Percentiles rank a stretch among this genome's conserved stretches.
Conservation (phyloP, 192 early-diverging fungal genomes). For the Lobosporangium transversale region DNA sequence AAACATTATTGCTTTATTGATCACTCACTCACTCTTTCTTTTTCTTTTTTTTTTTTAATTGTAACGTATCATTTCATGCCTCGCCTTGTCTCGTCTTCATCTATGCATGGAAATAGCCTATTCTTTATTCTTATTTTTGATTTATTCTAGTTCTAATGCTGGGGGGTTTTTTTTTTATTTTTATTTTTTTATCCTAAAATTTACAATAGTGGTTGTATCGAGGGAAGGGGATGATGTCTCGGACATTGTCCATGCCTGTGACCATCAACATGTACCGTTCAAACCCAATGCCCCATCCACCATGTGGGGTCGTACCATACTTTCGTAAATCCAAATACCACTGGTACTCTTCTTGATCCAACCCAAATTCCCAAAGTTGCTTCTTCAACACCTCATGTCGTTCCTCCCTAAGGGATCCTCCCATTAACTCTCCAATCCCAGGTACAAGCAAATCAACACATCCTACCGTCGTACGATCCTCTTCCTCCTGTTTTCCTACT, state of each 20-base stretch:
- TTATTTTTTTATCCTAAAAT: conserved; percentile 51
- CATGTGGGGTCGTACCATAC: conserved; percentile 86
- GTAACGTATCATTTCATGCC: too few species aligned
- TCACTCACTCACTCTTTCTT: too few species aligned
- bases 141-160: too few species aligned
- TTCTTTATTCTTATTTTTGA: too few species aligned
- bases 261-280: conserved; percentile 83
- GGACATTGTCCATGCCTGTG: conserved; percentile 82
- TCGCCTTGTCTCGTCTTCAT: too few species aligned
- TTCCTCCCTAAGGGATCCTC: conserved; percentile 87
- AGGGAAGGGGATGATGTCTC: conserved; percentile 73
- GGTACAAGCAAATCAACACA: conserved; percentile 89
- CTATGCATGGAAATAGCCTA: too few species aligned
- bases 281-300: conserved; percentile 92
- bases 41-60: too few species aligned
- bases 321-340: conserved; percentile 89
- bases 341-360: conserved; percentile 74
- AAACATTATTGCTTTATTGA: too few species aligned
- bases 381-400: conserved; percentile 60
- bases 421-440: conserved; percentile 84
- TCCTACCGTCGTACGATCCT: conserved; percentile 71
- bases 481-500: background rate
- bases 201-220: conserved; percentile 64
- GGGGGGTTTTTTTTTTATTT: too few species aligned
- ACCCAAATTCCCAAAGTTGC: conserved; percentile 62